phyloP scores from a whole-genome alignment of 176 grass and related monocot species.

The Carex kokanica region DNA sequence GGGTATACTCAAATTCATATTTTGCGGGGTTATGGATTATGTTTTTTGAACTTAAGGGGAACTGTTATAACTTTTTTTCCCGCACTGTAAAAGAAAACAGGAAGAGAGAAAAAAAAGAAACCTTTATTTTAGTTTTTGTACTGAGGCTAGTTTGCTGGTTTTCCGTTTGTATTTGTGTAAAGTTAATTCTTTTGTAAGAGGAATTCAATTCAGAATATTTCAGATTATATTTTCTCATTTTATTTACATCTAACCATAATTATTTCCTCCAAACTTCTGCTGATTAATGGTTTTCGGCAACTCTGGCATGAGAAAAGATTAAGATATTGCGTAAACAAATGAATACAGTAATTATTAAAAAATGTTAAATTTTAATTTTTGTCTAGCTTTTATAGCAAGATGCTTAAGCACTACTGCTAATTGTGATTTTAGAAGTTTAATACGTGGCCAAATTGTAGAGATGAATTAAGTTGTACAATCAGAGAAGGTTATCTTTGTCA shows the following conservation, averaged over 20 bases:
- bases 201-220: constrained; percentile 11
- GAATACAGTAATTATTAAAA: too few relatives aligned
- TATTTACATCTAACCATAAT: neutral
- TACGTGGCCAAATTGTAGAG: neutral
- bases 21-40: neutral
- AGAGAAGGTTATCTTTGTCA: neutral
- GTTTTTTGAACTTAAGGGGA: neutral
- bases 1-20: neutral
- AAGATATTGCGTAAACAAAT: too few relatives aligned
- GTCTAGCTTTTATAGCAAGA: too few relatives aligned
- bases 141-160: neutral
- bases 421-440: too few relatives aligned
- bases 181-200: constrained; percentile 20
- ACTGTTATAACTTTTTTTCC: neutral
- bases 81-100: neutral
- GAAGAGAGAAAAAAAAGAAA: neutral
- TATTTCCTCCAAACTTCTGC: neutral
- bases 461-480: neutral
- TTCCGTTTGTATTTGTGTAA: neutral
- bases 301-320: too few relatives aligned
- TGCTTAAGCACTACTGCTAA: too few relatives aligned
- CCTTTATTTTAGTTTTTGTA: neutral
- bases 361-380: too few relatives aligned
- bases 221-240: neutral
- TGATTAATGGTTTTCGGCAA: neutral